Conservation (phyloP, 257 asterid species). For the Mentha longifolia region DNA sequence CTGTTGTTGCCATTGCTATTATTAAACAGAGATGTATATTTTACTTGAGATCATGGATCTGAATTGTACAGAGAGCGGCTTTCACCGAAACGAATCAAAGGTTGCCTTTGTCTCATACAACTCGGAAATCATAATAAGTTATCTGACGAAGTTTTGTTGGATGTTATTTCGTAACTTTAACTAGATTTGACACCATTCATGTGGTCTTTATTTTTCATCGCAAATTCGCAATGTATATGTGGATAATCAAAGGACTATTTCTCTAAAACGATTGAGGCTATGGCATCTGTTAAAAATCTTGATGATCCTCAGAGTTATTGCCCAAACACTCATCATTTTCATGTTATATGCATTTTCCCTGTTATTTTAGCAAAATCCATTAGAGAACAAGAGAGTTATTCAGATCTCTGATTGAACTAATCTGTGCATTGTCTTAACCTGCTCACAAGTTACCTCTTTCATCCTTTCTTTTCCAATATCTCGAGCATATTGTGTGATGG, state of each 20-base stretch:
- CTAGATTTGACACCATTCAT: not conserved
- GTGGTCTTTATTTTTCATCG: not conserved
- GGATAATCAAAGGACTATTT: slow-evolving; percentile 1
- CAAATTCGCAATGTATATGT: not conserved
- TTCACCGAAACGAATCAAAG: not conserved
- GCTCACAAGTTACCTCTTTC: not conserved
- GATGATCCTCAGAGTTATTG: not conserved
- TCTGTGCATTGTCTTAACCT: not conserved
- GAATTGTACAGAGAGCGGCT: not conserved
- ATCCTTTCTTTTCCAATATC: not conserved
- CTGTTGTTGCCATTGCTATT: not conserved
- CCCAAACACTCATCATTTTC: not conserved
- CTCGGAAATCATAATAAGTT: not conserved
- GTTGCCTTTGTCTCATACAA: slow-evolving; percentile 3
- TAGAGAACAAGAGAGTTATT: not conserved
- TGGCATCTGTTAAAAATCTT: not conserved
- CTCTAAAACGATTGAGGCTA: not conserved
- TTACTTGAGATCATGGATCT: not conserved
- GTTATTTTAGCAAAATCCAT: not conserved
- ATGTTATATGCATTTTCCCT: not conserved
- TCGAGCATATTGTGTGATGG: not conserved
- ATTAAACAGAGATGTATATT: not conserved
- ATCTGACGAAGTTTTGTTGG: not conserved
- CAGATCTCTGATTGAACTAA: not conserved
- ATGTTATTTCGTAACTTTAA: not conserved